These are phyloP conservation scores for Zopfia rhizophila DNA, from an alignment of 2,329 filamentous ascomycete genomes.

Conservation along the genomic window DNA sequence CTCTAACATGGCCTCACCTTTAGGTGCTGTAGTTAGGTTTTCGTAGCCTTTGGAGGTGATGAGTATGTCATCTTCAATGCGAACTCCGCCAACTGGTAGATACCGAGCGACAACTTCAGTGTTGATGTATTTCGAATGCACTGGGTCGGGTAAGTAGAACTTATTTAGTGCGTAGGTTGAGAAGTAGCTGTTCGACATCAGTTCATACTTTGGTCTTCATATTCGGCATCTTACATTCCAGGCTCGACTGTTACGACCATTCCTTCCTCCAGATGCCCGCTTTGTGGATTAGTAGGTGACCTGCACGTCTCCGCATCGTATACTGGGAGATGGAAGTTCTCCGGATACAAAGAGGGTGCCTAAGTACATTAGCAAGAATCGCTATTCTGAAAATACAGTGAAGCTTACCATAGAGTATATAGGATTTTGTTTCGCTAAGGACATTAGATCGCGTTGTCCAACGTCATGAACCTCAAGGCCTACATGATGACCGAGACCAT, in stretches of 20 bases:
- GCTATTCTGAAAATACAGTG: not conserved
- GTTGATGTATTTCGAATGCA: constrained; percentile 81
- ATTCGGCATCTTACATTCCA: constrained; percentile 53
- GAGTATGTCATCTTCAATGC: constrained; percentile 78
- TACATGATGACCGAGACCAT: constrained; percentile 89
- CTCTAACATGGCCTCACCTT: constrained; percentile 72
- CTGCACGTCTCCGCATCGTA: constrained; percentile 41
- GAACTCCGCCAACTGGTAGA: constrained; percentile 82
- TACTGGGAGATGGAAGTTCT: constrained; percentile 45
- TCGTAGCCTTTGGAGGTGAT: constrained; percentile 75
- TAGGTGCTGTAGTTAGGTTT: constrained; percentile 77
- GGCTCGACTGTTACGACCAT: constrained; percentile 69
- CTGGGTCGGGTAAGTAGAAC: constrained; percentile 78
- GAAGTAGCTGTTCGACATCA: constrained; percentile 76
- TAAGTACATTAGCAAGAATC: constrained; percentile 25
- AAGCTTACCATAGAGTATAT: constrained; percentile 36
- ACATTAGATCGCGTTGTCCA: constrained; percentile 48
- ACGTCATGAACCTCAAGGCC: constrained; percentile 91
- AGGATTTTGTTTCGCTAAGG: constrained; percentile 33
- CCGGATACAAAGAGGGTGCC: constrained; percentile 45
- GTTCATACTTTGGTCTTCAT: not conserved
- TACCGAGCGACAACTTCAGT: constrained; percentile 77
- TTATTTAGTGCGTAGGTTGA: constrained; percentile 83
- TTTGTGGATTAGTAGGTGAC: constrained; percentile 44
- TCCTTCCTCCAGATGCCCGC: constrained; percentile 58